A percentile compares a stretch with the other conserved stretches of the same genome.
These are phyloP conservation scores for Pseudopithomyces chartarum DNA, from an alignment of 2,329 filamentous ascomycete species.

Conservation along the genomic window DNA sequence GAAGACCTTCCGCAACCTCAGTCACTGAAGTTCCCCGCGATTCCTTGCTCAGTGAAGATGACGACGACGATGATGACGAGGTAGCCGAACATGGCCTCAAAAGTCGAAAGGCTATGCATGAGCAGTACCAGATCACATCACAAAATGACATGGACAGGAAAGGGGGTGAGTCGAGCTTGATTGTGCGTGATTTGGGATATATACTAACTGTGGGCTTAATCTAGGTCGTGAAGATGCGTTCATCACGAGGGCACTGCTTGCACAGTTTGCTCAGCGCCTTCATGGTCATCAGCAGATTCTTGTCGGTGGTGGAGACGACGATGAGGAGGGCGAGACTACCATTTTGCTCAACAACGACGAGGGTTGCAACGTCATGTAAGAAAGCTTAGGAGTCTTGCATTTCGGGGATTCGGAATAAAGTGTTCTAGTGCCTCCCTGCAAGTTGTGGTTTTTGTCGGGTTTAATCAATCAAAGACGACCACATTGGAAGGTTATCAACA, in stretches of 20 bases:
- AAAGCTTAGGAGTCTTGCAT: too few species aligned
- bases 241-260: constrained; percentile 36
- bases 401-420: too few species aligned
- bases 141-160: constrained; percentile 66
- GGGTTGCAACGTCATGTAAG: constrained; percentile 36
- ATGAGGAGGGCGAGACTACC: constrained; percentile 23
- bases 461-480: too few species aligned
- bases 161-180: constrained; percentile 48
- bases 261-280: constrained; percentile 41
- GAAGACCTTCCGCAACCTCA: constrained; percentile 11
- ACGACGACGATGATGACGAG: constrained; percentile 31
- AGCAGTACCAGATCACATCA: constrained; percentile 65
- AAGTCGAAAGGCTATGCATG: constrained; percentile 63
- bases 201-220: background rate
- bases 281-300: constrained; percentile 28
- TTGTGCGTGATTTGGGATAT: too few species aligned
- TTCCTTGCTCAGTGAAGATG: constrained; percentile 15
- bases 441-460: too few species aligned
- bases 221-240: constrained; percentile 11
- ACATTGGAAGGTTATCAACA: too few species aligned
- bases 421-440: too few species aligned
- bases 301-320: constrained; percentile 21
- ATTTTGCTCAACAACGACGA: constrained; percentile 38
- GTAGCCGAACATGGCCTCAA: constrained; percentile 54
- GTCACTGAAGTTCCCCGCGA: constrained; percentile 8